phyloP scores from a whole-genome alignment of 805 yeast genomes.

The Barnettozyma botsteinii region DNA sequence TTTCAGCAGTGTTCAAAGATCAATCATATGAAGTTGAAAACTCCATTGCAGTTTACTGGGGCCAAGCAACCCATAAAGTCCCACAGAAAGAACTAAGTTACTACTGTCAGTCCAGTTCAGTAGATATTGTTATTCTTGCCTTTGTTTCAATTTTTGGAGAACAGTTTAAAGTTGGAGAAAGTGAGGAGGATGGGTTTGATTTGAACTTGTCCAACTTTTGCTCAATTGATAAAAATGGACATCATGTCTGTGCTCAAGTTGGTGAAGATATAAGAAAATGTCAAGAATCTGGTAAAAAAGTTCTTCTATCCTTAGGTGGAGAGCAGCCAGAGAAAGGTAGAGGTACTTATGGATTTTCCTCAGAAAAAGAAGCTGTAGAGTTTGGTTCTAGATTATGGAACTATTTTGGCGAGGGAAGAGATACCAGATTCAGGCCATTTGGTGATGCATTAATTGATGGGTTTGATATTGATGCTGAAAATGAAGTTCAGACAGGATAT shows the following conservation, averaged over 20 bases:
- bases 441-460: conserved; percentile 80
- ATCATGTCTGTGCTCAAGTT: conserved; percentile 41
- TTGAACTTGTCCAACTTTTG: conserved; percentile 54
- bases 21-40: not conserved
- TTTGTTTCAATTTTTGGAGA: conserved; percentile 35
- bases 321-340: conserved; percentile 44
- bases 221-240: conserved; percentile 28
- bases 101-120: conserved; percentile 60
- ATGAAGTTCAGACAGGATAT: conserved; percentile 57
- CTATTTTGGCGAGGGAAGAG: conserved; percentile 51
- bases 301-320: conserved; percentile 72
- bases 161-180: conserved; percentile 1
- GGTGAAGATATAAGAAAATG: conserved; percentile 70
- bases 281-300: conserved; percentile 72
- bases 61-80: conserved; percentile 54
- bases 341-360: conserved; percentile 65
- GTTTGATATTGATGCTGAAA: conserved; percentile 88
- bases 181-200: conserved; percentile 23
- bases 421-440: conserved; percentile 46
- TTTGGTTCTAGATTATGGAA: conserved; percentile 58
- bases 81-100: conserved; percentile 38
- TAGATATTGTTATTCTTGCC: conserved; percentile 69
- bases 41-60: conserved; percentile 66
- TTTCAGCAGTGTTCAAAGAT: not conserved
- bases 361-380: conserved; percentile 65